Conservation (phyloP, 306 rosid genomes). For the Pueraria montana region DNA sequence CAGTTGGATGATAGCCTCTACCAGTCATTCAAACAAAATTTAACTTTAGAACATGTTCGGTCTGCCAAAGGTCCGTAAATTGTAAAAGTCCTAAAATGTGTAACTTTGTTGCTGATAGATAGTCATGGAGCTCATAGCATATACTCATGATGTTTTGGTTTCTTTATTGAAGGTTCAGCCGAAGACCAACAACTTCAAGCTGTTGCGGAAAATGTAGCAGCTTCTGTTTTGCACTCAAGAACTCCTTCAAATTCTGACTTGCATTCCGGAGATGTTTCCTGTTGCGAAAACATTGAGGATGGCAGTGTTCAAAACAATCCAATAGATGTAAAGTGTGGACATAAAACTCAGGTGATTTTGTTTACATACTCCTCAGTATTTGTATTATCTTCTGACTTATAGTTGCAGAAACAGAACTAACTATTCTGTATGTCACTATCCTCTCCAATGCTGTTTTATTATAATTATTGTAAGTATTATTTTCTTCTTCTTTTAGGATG, state of each 20-base stretch:
- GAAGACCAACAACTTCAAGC: conserved; percentile 95
- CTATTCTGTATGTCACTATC: background rate
- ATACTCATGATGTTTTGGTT: conserved; percentile 38
- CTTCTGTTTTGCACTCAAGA: conserved; percentile 76
- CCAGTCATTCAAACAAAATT: conserved; percentile 62
- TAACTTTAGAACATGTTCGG: conserved; percentile 56
- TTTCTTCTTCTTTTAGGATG: conserved; percentile 59
- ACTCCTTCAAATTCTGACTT: conserved; percentile 59
- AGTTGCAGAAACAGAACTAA: conserved; percentile 25
- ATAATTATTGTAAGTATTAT: background rate
- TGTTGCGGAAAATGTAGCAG: conserved; percentile 94
- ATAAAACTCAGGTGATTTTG: conserved; percentile 59
- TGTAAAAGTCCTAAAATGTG: conserved; percentile 12
- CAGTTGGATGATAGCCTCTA: conserved; percentile 59
- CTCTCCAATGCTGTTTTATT: conserved; percentile 2
- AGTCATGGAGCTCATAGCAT: conserved; percentile 21
- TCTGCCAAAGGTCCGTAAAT: conserved; percentile 63
- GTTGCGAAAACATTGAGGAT: conserved; percentile 51
- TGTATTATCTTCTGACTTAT: background rate
- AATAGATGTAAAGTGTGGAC: conserved; percentile 45
- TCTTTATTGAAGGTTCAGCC: conserved; percentile 57
- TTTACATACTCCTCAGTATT: conserved; percentile 13
- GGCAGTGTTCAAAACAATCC: conserved; percentile 48
- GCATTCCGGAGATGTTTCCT: conserved; percentile 52
- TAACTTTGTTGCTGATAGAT: conserved; percentile 33